Base-by-base conservation (phyloP, 768 basidiomycete genomes). In the Boletus tylopilopsis region DNA sequence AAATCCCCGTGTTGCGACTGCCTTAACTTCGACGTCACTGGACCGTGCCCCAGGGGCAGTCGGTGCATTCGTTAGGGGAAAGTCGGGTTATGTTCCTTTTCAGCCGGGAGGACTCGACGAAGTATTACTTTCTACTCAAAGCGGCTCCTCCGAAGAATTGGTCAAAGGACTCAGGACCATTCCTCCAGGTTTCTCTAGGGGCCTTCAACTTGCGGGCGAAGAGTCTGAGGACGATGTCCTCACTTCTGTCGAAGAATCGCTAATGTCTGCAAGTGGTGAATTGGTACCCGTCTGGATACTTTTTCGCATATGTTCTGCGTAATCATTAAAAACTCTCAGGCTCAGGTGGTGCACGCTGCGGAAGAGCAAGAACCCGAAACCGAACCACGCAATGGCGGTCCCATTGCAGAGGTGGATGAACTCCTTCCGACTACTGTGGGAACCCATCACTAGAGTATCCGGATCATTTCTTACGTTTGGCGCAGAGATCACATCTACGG, bases 11-110 rank as follows among this genome's bases (percentile, higher is more conserved):
- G 62, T 76, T n/a, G 64, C 78, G 16, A 85, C 83, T 15, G 89
- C 90, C 16, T 73, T 90, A 5, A 90, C 85, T 2, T 96, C 94
- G 11, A 92, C 90, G 2, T 90, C 90, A 24, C 68, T 94, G 50
- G 81, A 86, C 53, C 82, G 95, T 42, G 87, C 90, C 4, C 94
- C 94, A 8, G 91, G 84, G 13, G 79, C 86, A 0, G 77, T 76
- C 49, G 77, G 80, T 46, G 85, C 80, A 47, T 98, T 98, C 68
- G 94, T 98, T 18, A 76, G 94, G 49, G 96, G 96, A 38, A 96
- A 95, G 68, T 88, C 93, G 19, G 87, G 88, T 37, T 82, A 94
- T 69, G 81, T 94, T 9, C 96, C 96, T 1, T 98, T 98, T 68
- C 80, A 84, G 71, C 96, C 96, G 6, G 96, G 96, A 39, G 96